These are phyloP conservation scores for Trichophyton simii DNA, from an alignment of 2,329 filamentous ascomycete genomes.

Conservation along the genomic window DNA sequence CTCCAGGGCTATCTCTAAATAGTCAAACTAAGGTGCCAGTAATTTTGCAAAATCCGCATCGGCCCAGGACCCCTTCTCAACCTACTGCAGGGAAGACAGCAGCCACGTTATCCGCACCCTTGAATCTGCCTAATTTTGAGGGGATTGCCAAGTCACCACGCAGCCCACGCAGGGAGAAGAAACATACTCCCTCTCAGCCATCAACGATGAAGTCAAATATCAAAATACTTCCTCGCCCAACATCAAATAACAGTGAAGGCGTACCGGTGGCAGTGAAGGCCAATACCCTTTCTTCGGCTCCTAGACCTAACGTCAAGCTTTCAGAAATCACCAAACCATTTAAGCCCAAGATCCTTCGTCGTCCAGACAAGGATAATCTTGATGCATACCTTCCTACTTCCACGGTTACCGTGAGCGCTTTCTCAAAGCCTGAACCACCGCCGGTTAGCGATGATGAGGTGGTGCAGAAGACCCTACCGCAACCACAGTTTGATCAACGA, in stretches of 20 bases:
- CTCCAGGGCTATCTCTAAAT: not conserved
- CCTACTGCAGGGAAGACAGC: slow-evolving; percentile 17
- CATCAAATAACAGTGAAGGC: slow-evolving; percentile 20
- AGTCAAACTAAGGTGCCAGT: not conserved
- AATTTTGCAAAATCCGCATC: slow-evolving; percentile 12
- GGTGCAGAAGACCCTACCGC: slow-evolving; percentile 9
- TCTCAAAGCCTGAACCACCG: slow-evolving; percentile 14
- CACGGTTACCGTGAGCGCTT: slow-evolving; percentile 17
- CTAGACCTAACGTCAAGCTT: slow-evolving; percentile 17
- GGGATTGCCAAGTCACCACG: slow-evolving; percentile 17
- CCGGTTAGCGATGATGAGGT: slow-evolving; percentile 7
- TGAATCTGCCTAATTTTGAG: slow-evolving; percentile 31
- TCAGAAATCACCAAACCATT: slow-evolving; percentile 34
- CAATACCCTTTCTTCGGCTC: slow-evolving; percentile 10
- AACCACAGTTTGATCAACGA: slow-evolving; percentile 22
- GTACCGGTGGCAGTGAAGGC: not conserved
- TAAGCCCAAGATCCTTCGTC: slow-evolving; percentile 43
- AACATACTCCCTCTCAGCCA: not conserved
- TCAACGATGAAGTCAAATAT: slow-evolving; percentile 14
- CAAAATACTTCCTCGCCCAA: slow-evolving; percentile 27
- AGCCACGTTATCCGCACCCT: slow-evolving; percentile 30
- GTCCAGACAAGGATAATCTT: slow-evolving; percentile 31
- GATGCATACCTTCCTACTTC: slow-evolving; percentile 21
- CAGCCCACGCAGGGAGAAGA: slow-evolving; percentile 17
- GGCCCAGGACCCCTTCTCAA: slow-evolving; percentile 12